Evolutionary conservation across 495 filamentous ascomycete genomes (phyloP), one percentile per base, ranked within the genome.

Genomic region (Hypoxylon lenormandii): DNA sequence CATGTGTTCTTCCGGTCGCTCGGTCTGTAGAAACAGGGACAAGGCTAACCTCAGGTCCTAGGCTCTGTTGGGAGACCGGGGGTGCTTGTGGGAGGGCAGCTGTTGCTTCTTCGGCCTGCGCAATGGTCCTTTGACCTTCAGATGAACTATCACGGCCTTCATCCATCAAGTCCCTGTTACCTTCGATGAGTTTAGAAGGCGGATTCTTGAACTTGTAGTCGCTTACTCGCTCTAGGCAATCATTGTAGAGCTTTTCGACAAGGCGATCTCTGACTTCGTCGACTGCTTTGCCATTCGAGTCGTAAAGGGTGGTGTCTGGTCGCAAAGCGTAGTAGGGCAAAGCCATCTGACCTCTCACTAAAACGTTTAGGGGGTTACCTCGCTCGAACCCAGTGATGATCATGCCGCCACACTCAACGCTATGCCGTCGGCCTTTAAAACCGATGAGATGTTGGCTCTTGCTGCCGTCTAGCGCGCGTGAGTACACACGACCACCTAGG

Each of bases 301-400:
- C 95, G 78, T 97, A 96, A 12, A 99, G 87, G 1, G 91, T 93
- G 3, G 93, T 93, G 55, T 92, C 90, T 55, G 97, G 91, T 53
- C 86, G 91, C 53, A 99, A 78, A 15, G 88, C 77, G 73, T 97
- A 92, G 76, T 97, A 96, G 21, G 87, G 88, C 26, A 99, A 85
- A 15, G 90, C 93, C 50, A 99, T 83, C 77, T 99, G 95, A 19
- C 92, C 93, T 57, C 95, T 88, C 69, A 98, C 88, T 54, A 99
- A 87, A 59, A 91, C 87, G 74, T 95, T 93, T 65, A 99, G 77
- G 13, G 95, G 95, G 75, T 99, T 99, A 1, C 95, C 95, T 74
- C 91, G 88, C 60, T 97, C 92, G 72, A 97, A 99, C 1, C 95
- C 95, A 26, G 95, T 97, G 66, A 99, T 92, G 50, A 99, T 97